Base-by-base conservation (phyloP, 2,329 filamentous ascomycete genomes). In the Neofusicoccum sp. region DNA sequence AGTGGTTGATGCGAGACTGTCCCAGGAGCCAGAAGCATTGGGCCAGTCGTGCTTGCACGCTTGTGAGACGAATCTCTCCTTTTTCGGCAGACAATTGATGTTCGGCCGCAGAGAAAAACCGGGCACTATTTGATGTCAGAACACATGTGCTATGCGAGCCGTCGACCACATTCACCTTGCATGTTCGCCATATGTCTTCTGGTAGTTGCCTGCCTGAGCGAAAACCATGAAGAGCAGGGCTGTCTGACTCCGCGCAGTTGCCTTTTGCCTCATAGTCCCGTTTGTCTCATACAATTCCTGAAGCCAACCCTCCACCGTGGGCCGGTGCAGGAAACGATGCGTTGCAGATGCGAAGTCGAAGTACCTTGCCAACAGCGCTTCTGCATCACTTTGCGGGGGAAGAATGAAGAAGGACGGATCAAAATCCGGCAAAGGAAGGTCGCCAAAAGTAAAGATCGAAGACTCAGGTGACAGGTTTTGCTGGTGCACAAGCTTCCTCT, bases 341-440 rank as follows among this genome's bases (percentile, higher is more conserved):
- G 84, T 86, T 0, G 84, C 82, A n/a, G 84, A 82, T 5, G 82
- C 84, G 60, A 83, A 84, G 49, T 86, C 83, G 63, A 86, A 86
- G 58, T 86, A 86, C 7, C 83, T 73, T 5, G 76, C 75, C 6
- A 86, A 70, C 3, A 85, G 65, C 24, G 78, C 75, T 57, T 69
- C 73, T 57, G 34, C 78, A 73, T 45, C 78, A 59, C 4, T 77
- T 75, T 58, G 84, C 59, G 49, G 73, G 62, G 62, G 79, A 71
- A 3, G 69, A 66, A 4, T 67, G 63, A 28, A 64, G 16, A 60
- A 49, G 6, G 34, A 41, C 11, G 36, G 26, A 69, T 63, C 80
- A 77, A 43, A 75, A 75, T 80, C 75, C 0, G 78, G 77, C 6
- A 82, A 63, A 1, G 78, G 79, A 14, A 79, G 73, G 65, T 84